Evolutionary conservation across 1,284 basidiomycete genomes (phyloP), one percentile per base, ranked within the genome.

Genomic region (Cryptococcus sp.): DNA sequence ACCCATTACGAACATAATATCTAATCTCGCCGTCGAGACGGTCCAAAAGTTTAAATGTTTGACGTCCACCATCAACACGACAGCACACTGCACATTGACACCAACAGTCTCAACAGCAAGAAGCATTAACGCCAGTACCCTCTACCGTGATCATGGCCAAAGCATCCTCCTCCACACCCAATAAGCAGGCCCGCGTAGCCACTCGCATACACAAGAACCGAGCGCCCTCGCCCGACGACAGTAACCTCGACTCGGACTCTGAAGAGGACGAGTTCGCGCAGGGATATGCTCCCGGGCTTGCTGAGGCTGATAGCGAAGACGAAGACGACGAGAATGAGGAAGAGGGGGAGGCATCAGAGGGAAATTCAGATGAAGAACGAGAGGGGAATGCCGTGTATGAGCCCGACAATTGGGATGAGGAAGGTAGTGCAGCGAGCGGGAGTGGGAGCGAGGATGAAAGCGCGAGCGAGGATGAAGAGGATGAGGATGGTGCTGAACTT

Each of bases 331-430:
- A 65, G 4, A 66, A 61, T 21, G 61, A 61, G 20, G 60, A 58
- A 12, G 57, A 81, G 52, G 68, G 76, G 1, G 82, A 84, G 62
- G 79, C 77, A 2, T 81, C 81, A 3, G 78, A 83, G 33, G 75
- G 83, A 37, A 80, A 80, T 24, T 35, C 64, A 52, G 43, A 64
- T 15, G 60, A 55, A n/a, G 70, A 67, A 28, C 63, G 67, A 20
- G 63, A 64, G 21, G 73, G 74, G 12, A 67, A 69, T 12, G 71
- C 66, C 4, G 53, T 58, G 42, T 78, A 68, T 64, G 68, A 73
- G 53, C 66, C 71, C 11, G 76, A 78, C 61, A 68, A 73, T 20
- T 73, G 75, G 70, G 61, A 70, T 35, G 68, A 58, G 24, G 62
- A 62, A 20, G 65, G 56, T 23, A 63, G 46, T 18, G 52, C 46